Evolutionary conservation across 1,284 basidiomycete species (phyloP).

Genomic region (Pseudozyma sp.): DNA sequence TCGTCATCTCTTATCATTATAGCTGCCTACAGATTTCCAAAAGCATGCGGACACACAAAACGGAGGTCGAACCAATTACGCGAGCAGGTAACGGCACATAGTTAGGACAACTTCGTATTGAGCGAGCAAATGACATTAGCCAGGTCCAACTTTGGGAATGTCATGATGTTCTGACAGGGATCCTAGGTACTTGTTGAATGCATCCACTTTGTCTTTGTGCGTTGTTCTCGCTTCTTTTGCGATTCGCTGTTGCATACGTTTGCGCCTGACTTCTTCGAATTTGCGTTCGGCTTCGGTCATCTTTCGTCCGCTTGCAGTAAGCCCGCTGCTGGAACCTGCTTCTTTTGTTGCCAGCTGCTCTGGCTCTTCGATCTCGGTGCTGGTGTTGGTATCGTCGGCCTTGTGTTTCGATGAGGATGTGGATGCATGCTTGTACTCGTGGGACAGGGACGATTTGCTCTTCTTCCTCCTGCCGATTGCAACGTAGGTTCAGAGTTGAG

Average conservation of each 20-base stretch:
- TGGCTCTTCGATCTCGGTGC: background rate
- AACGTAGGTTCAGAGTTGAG: background rate
- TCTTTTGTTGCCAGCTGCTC: background rate
- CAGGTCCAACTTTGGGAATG: constrained; percentile 80
- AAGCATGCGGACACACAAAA: background rate
- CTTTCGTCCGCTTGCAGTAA: constrained; percentile 72
- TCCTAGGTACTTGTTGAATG: constrained; percentile 86
- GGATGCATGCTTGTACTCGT: constrained; percentile 25
- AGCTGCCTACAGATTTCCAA: no score
- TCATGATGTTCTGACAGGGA: constrained; percentile 90
- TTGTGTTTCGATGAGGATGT: constrained; percentile 22
- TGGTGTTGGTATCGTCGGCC: background rate
- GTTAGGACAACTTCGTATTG: background rate
- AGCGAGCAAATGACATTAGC: constrained; percentile 8
- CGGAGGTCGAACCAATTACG: background rate
- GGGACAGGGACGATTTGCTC: constrained; percentile 45
- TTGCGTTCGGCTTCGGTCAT: constrained; percentile 87
- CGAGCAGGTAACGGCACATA: background rate
- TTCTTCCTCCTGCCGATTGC: constrained; percentile 52
- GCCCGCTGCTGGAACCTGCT: constrained; percentile 58
- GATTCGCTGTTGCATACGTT: constrained; percentile 82
- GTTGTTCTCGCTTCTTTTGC: constrained; percentile 84
- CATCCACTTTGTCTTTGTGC: constrained; percentile 94
- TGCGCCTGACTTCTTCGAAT: constrained; percentile 86
- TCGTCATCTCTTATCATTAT: no score